Percentiles rank a stretch among this genome's conserved stretches.
Conservation (phyloP, 192 early-diverging fungal genomes). For the Podila epicladia region DNA sequence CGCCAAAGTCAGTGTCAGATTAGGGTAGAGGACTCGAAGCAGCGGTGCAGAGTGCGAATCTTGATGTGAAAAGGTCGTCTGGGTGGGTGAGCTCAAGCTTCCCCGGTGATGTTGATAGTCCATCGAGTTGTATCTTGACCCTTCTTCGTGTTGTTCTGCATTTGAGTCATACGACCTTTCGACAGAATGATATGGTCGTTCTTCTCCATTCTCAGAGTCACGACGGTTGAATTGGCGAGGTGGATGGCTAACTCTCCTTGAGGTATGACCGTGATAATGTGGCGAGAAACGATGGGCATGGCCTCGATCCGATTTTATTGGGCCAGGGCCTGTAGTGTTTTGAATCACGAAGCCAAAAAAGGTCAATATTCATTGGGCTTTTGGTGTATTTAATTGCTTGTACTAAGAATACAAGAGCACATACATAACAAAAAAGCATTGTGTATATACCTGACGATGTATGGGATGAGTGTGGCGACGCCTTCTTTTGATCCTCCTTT, state of each 20-base stretch:
- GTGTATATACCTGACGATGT: too few species aligned
- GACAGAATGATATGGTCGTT: neutral
- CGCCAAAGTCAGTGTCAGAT: slow-evolving; percentile 42
- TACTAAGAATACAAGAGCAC: too few species aligned
- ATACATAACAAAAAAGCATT: too few species aligned
- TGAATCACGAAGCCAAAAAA: too few species aligned
- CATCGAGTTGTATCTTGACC: neutral
- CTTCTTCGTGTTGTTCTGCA: neutral
- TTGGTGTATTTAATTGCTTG: too few species aligned
- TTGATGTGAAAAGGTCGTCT: neutral
- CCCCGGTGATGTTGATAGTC: neutral
- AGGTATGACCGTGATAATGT: neutral
- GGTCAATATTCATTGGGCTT: too few species aligned
- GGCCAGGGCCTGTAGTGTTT: neutral
- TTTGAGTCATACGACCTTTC: neutral
- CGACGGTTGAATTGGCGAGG: neutral
- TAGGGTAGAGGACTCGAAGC: slow-evolving; percentile 29
- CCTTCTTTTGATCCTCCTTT: too few species aligned
- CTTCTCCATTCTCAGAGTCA: too few species aligned
- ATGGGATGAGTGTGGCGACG: too few species aligned
- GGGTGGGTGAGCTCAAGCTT: neutral
- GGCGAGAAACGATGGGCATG: slow-evolving; percentile 1
- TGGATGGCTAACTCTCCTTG: too few species aligned
- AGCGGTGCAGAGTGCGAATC: slow-evolving; percentile 3
- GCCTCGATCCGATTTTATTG: neutral